Conservation (phyloP, 768 basidiomycete species). For the Boletus reticuloceps region DNA sequence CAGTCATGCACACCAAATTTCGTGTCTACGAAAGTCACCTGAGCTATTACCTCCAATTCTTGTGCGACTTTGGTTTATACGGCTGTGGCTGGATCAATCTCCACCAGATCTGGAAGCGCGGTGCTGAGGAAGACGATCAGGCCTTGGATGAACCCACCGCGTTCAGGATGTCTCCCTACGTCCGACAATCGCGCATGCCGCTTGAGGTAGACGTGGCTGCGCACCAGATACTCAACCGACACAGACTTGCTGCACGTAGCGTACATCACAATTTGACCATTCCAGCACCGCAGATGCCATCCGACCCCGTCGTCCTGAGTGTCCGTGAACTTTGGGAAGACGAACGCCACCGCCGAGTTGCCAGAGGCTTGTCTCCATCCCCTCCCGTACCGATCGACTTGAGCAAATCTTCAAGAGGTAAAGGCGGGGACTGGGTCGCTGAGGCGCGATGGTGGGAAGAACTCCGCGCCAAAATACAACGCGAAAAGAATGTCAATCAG, state of each 20-base stretch:
- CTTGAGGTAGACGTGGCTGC: constrained; percentile 85
- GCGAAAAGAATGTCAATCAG: background rate
- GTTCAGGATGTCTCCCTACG: constrained; percentile 55
- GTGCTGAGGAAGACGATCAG: no score
- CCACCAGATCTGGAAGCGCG: no score
- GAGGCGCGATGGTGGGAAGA: constrained; percentile 78
- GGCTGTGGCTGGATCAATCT: constrained; percentile 90
- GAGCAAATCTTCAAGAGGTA: constrained; percentile 58
- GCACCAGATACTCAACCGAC: constrained; percentile 86
- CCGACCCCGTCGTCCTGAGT: no score
- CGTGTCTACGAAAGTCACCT: constrained; percentile 88
- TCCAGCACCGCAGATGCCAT: constrained; percentile 47
- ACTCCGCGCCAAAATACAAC: constrained; percentile 61
- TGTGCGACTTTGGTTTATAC: no score
- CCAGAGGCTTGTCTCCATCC: constrained; percentile 67
- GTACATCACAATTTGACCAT: constrained; percentile 65
- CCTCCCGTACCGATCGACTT: constrained; percentile 71
- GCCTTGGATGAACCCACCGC: constrained; percentile 6
- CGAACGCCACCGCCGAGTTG: constrained; percentile 72
- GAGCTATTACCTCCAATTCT: constrained; percentile 83
- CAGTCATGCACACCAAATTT: constrained; percentile 77
- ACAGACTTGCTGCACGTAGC: constrained; percentile 57
- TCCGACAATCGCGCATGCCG: constrained; percentile 58
- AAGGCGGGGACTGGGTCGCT: constrained; percentile 63
- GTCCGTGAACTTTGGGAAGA: constrained; percentile 97